These are phyloP conservation scores for Chalaropsis thielavioides DNA, from an alignment of 2,329 filamentous ascomycete genomes.

Conservation along the genomic window DNA sequence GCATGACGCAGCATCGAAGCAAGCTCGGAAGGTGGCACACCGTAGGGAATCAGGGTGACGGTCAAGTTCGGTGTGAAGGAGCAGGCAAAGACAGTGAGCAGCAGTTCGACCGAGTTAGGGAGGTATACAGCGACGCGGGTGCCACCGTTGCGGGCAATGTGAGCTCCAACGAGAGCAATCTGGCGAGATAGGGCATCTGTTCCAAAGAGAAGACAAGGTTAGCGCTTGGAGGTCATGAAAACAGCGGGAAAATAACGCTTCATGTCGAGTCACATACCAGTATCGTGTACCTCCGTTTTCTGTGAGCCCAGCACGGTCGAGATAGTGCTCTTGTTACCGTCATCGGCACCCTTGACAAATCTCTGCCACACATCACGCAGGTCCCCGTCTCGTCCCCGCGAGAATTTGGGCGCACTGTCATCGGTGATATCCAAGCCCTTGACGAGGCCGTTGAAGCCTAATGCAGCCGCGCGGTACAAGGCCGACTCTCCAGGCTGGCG, in stretches of 20 bases:
- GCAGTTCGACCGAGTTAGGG: conserved; percentile 81
- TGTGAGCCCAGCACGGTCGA: conserved; percentile 67
- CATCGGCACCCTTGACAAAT: conserved; percentile 48
- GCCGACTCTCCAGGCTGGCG: conserved; percentile 75
- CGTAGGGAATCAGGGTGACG: conserved; percentile 72
- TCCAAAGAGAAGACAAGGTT: conserved; percentile 1
- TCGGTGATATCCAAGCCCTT: conserved; percentile 71
- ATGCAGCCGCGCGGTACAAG: conserved; percentile 69
- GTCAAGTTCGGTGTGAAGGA: conserved; percentile 72
- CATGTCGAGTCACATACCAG: conserved; percentile 31
- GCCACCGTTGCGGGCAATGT: conserved; percentile 55
- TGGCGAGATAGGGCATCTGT: conserved; percentile 62
- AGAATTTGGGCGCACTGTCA: conserved; percentile 65
- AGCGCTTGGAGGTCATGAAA: background rate
- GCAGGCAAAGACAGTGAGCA: conserved; percentile 71
- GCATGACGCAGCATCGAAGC: conserved; percentile 58
- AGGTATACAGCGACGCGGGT: conserved; percentile 78
- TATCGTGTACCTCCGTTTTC: conserved; percentile 56
- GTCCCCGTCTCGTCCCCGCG: conserved; percentile 71
- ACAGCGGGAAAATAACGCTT: background rate
- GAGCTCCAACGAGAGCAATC: conserved; percentile 73
- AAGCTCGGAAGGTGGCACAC: conserved; percentile 54
- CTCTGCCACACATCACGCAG: conserved; percentile 80
- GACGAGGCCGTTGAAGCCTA: conserved; percentile 70
- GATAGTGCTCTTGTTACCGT: conserved; percentile 56